Conservation (phyloP, 1,139 yeast species). For the Nadsonia starkeyi-henricii region DNA sequence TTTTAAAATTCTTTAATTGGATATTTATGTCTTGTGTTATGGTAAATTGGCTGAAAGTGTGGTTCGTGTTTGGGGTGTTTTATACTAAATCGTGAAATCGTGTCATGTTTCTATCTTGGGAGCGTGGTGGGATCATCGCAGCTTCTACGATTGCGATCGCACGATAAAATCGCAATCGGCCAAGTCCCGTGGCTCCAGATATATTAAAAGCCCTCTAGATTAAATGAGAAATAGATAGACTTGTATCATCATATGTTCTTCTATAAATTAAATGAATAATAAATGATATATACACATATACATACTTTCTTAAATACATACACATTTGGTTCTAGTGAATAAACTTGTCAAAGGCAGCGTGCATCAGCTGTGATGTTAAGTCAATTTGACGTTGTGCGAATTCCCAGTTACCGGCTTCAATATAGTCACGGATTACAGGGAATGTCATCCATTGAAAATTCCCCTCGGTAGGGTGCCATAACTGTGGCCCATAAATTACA, state of each 20-base stretch:
- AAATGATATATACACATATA: too few species aligned
- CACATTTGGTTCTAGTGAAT: background rate
- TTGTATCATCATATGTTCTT: too few species aligned
- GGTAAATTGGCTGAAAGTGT: background rate
- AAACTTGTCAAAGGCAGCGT: slow-evolving; percentile 8
- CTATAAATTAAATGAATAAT: too few species aligned
- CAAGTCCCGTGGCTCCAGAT: too few species aligned
- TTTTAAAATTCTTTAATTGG: background rate
- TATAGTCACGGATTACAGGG: slow-evolving; percentile 60
- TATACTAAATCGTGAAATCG: too few species aligned
- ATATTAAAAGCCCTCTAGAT: too few species aligned
- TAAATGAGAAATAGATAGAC: too few species aligned
- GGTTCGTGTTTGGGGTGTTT: background rate
- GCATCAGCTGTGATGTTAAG: slow-evolving; percentile 26
- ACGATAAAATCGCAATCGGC: too few species aligned
- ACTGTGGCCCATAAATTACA: slow-evolving; percentile 55
- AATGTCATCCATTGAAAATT: slow-evolving; percentile 50
- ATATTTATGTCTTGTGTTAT: background rate
- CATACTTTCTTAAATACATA: too few species aligned
- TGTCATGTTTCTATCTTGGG: too few species aligned
- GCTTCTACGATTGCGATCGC: too few species aligned
- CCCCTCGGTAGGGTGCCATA: slow-evolving; percentile 36
- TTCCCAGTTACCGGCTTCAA: slow-evolving; percentile 35
- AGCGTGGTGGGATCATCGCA: too few species aligned
- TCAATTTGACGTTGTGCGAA: slow-evolving; percentile 45